These are phyloP conservation scores for Colletotrichum australisinense DNA, from an alignment of 2,329 filamentous ascomycete genomes.

Conservation along the genomic window DNA sequence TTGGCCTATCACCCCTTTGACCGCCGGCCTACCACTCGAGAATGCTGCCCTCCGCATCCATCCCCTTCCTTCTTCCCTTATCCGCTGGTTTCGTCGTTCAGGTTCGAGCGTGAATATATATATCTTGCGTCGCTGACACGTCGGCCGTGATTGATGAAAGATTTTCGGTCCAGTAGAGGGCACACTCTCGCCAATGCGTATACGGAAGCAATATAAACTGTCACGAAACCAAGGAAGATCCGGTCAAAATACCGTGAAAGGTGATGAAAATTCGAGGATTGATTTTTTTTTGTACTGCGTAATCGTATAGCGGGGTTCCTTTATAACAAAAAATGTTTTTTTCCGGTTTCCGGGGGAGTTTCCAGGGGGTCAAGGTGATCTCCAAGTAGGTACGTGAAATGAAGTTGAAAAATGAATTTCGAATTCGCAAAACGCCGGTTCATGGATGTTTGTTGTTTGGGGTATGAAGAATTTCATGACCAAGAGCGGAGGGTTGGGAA, in stretches of 20 bases:
- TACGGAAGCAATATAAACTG: background rate
- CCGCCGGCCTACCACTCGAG: no score
- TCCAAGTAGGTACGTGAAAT: conserved; percentile 29
- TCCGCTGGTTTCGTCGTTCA: background rate
- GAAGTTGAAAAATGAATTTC: background rate
- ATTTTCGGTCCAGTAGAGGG: background rate
- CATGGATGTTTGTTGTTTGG: conserved; percentile 20
- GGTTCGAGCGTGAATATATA: background rate
- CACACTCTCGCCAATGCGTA: background rate
- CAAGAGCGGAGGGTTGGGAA: background rate
- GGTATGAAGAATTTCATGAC: background rate
- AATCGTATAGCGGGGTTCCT: background rate
- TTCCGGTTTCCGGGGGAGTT: background rate
- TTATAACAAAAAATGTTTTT: background rate
- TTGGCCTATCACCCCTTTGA: no score
- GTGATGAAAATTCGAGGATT: no score
- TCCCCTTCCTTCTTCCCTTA: background rate
- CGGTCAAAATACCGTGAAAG: background rate
- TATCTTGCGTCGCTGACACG: background rate
- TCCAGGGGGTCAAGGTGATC: background rate
- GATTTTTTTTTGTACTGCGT: background rate
- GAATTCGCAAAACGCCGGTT: conserved; percentile 33
- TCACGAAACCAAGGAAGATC: background rate
- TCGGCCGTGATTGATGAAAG: background rate
- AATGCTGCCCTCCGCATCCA: background rate